Evolutionary conservation across 345 rosid genomes (phyloP), one percentile per base, ranked within the genome.

Genomic region (Psidium friedrichsthalianum): DNA sequence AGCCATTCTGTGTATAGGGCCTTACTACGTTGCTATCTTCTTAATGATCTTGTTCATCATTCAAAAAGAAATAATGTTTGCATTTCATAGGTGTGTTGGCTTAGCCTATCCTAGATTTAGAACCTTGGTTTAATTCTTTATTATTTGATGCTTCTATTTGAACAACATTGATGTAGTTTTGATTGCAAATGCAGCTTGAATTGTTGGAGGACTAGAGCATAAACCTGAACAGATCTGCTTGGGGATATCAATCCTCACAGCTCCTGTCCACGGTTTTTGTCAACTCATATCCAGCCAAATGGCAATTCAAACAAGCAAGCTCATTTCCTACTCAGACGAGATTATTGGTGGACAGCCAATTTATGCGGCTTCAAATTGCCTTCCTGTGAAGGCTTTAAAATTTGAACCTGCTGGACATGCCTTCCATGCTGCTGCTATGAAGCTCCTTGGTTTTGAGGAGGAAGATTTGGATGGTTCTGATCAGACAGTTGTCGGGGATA

Each of bases 321-420:
- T 94, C 36, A 93, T 98, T 84, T 83, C 95, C 36, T 96, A 95
- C 90, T 91, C 97, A 15, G 89, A 92, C 83, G 99, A 96, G 88
- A 96, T 98, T 85, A 90, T 92, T 49, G 95, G 93, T 86, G 95
- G 98, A 27, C 91, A 94, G 85, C 95, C 99, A 11, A 58, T 95
- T 11, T 92, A 86, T 87, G 92, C 91, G 86, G 91, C 92, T 87
- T 98, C 99, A 42, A 98, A 96, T 88, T 90, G 94, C 88, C 93
- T 93, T 88, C 98, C 99, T 27, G 86, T 94, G 54, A 98, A 98
- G 93, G 96, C 96, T 81, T 85, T 83, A 53, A 91, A 91, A 54
- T 94, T 90, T 74, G 99, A 98, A 86, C 99, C 99, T 80, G 99
- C 99, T 87, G 99, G 98, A 29, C 97, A 93, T 89, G 85, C 98